phyloP scores from a whole-genome alignment of 345 rosid genomes.

The Capsella bursapastoris region DNA sequence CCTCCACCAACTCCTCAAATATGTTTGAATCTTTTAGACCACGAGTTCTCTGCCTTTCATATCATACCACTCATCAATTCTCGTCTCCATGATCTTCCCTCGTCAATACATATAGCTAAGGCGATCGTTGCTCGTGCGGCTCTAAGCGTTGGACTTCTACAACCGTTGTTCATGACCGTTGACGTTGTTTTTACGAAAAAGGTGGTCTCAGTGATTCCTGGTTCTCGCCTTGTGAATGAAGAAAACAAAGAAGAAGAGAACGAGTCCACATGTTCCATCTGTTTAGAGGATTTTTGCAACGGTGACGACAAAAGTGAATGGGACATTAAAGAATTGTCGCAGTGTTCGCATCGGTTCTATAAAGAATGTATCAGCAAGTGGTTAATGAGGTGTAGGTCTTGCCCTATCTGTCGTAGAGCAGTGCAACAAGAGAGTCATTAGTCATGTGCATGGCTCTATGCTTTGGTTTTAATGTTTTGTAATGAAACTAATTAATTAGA shows the following conservation, averaged over 20 bases:
- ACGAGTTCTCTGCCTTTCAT: background rate
- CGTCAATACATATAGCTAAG: background rate
- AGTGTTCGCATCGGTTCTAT: slow-evolving; percentile 11
- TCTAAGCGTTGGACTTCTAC: background rate
- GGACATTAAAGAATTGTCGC: too few relatives aligned
- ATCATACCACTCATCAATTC: background rate
- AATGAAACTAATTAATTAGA: background rate
- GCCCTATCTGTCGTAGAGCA: slow-evolving; percentile 14
- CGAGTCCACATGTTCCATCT: background rate
- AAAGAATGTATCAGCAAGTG: background rate
- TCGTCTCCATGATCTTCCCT: slow-evolving; percentile 1
- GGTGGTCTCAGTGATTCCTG: background rate
- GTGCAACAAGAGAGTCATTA: background rate
- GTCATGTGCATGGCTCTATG: background rate
- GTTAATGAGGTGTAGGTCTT: background rate
- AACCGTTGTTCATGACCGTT: background rate
- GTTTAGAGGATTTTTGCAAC: background rate
- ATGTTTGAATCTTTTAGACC: background rate
- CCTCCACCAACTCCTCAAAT: background rate
- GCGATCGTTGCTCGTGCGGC: background rate
- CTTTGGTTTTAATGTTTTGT: background rate
- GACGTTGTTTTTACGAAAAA: background rate
- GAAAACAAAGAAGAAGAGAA: background rate
- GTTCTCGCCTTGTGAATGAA: background rate
- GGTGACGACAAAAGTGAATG: too few relatives aligned